Evolutionary conservation across 2,329 filamentous ascomycete species (phyloP).

Genomic region (Aspergillus sp.): DNA sequence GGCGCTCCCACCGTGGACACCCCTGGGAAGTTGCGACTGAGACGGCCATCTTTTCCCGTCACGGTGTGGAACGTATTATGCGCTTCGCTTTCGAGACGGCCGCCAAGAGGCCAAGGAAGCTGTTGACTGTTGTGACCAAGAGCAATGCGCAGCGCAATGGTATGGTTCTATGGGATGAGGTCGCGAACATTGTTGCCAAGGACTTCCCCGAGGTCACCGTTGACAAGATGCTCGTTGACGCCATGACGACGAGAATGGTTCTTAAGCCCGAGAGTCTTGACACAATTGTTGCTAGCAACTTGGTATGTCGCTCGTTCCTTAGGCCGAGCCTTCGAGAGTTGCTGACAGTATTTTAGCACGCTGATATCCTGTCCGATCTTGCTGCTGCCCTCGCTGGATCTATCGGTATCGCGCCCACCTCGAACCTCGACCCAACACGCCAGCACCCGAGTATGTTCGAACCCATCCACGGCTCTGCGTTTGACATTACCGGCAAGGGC

Average conservation of each 20-base stretch:
- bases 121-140: slow-evolving; percentile 67
- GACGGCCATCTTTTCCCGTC: slow-evolving; percentile 66
- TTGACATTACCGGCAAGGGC: slow-evolving; percentile 67
- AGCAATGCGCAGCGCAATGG: slow-evolving; percentile 69
- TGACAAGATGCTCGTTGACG: slow-evolving; percentile 71
- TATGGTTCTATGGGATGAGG: slow-evolving; percentile 71
- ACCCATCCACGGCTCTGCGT: slow-evolving; percentile 67
- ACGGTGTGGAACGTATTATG: slow-evolving; percentile 63
- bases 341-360: slow-evolving; percentile 41
- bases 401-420: slow-evolving; percentile 73
- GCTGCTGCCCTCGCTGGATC: slow-evolving; percentile 71
- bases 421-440: slow-evolving; percentile 68
- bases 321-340: not conserved
- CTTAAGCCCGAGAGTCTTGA: slow-evolving; percentile 63
- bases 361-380: slow-evolving; percentile 72
- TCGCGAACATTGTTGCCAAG: slow-evolving; percentile 58
- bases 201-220: slow-evolving; percentile 65
- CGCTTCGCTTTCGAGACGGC: slow-evolving; percentile 68
- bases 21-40: slow-evolving; percentile 67
- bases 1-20: slow-evolving; percentile 61
- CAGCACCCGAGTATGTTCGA: slow-evolving; percentile 66
- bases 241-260: slow-evolving; percentile 69
- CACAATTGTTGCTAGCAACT: slow-evolving; percentile 67
- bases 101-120: slow-evolving; percentile 59
- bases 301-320: slow-evolving; percentile 38